Base-by-base conservation (phyloP, 2,329 filamentous ascomycete species). In the Metarhizium robertsii region DNA sequence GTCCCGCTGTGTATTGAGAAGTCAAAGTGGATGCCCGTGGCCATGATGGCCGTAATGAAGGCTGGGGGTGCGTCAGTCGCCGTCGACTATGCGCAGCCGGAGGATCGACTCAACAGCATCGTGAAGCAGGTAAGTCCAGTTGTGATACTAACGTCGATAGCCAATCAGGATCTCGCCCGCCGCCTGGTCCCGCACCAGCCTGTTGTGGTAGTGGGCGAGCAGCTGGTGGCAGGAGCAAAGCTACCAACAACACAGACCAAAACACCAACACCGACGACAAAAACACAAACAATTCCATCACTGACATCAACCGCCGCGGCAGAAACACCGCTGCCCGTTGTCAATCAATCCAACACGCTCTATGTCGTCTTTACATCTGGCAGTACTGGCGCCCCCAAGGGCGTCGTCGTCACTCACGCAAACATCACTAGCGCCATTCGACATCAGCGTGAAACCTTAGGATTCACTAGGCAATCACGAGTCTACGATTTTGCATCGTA, bases 301-400 rank as follows among this genome's bases (percentile, higher is more conserved):
- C 25, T 4, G 25, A 25, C 25, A 25, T 25, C 25, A 25, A 25
- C 3, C 25, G 25, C 25, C 25, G 25, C 29, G 32, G 57, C 7
- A 46, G 25, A 3, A 57, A 57, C 14, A 14, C 13, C 77, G 75
- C 61, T 75, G 79, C n/a, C 76, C 77, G 25, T 18, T 8, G 50
- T 55, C n/a, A 13, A 50, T n/a, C 55, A 52, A 6, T 42, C 38
- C 29, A 14, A 46, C 30, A 48, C 29, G 29, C 47, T 55, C 42
- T 60, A 58, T 25, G 36, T 60, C 34, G 55, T 57, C 29, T 60
- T 57, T 34, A 63, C 61, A 25, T 63, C 61, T 36, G 61, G 60
- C 13, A 62, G 59, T 48, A 62, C 61, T 2, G 61, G 61, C 6
- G 50, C 53, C 11, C 61, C 61, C 4, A 63, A 63, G 42, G 61